Conservation (phyloP, 108 stramenopile species). For the Pseudonitzschia multiseries region DNA sequence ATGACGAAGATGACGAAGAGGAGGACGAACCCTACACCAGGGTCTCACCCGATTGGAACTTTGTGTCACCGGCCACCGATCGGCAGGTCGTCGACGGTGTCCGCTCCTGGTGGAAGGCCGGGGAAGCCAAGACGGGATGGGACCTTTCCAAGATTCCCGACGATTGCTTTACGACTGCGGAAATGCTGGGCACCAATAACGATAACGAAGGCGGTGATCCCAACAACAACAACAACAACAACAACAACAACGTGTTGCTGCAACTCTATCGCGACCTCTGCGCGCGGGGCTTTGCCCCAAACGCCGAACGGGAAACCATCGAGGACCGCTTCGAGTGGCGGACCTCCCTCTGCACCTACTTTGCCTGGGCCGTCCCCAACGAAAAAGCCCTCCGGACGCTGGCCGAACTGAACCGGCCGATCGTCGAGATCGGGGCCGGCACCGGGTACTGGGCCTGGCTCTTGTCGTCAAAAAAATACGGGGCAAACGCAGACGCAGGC, state of each 20-base stretch:
- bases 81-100: background rate
- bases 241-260: background rate
- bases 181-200: background rate
- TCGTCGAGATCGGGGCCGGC: constrained; percentile 55
- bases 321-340: constrained; percentile 15
- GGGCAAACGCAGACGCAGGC: no score
- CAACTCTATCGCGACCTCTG: constrained; percentile 4
- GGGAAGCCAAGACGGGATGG: constrained; percentile 15
- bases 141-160: background rate
- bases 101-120: constrained; percentile 10
- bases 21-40: background rate
- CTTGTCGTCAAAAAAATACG: constrained; percentile 38
- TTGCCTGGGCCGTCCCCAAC: constrained; percentile 60
- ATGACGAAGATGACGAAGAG: no score
- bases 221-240: background rate
- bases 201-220: background rate
- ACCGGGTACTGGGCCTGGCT: constrained; percentile 55
- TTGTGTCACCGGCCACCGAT: background rate
- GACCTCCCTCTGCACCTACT: constrained; percentile 19
- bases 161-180: background rate
- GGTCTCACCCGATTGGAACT: background rate
- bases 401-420: constrained; percentile 26
- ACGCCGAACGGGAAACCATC: background rate
- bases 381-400: constrained; percentile 36
- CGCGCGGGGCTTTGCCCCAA: background rate